Evolutionary conservation across 345 rosid species (phyloP), one percentile per base, ranked within the genome.

Genomic region (Boechera stricta): DNA sequence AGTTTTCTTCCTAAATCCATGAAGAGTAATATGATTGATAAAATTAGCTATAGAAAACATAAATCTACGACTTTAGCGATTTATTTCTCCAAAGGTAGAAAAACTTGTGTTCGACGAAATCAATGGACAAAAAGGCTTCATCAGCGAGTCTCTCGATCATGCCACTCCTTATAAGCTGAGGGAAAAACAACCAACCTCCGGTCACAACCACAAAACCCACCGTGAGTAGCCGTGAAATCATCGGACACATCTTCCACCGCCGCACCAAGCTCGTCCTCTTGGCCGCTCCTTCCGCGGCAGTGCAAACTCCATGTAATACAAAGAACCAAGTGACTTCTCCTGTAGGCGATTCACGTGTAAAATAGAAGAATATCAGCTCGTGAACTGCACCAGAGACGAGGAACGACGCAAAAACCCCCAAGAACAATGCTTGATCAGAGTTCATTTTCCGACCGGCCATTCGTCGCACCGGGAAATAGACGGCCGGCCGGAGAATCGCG

Each of bases 141-240:
- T 63, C 38, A 5, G 76, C 31, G 9, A 55, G 53, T 41, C 24
- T 53, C 12, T 64, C 75, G 13, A 48, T 39, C 32, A 73, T 39
- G 4, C 78, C 82, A 1, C 39, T 47, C 57, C 82, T 67, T 36
- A 55, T 12, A n/a, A 82, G 28, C 3, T 69, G 85, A 10, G 89
- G 77, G 1, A 82, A 86, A 57, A 86, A 86, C 71, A 86, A 38
- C 89, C 85, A 82, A 32, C 72, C 68, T 24, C 79, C 60, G 1
- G 83, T 84, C 53, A 33, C 49, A 28, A 70, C 31, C 35, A 82
- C 81, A 53, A 86, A 84, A 9, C 77, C 83, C 8, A 82, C 73
- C 21, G 87, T 77, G n/a, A 84, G 10, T 3, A 57, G 32, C 39
- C 71, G 65, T 28, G 85, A 73, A 11, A 77, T 59, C 41, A 51